Evolutionary conservation across 2,329 filamentous ascomycete genomes (phyloP).

Genomic region (Neopestalotiopsis rosae): DNA sequence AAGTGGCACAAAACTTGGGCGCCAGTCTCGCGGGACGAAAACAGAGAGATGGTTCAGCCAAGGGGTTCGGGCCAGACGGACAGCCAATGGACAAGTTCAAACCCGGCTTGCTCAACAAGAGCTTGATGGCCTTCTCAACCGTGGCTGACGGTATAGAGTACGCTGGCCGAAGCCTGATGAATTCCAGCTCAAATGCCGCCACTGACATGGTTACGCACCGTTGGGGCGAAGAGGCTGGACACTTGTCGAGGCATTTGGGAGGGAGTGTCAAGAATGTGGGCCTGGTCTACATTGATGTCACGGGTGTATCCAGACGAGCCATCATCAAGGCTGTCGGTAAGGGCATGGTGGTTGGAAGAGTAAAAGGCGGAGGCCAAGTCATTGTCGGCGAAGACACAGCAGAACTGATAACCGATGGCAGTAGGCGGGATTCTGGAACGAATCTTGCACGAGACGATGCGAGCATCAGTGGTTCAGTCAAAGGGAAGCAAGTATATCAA

Average conservation of each 20-base stretch:
- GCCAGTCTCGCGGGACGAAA: conserved; percentile 70
- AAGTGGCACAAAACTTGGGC: conserved; percentile 88
- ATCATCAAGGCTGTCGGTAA: conserved; percentile 95
- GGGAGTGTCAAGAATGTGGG: conserved; percentile 95
- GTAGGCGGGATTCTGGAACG: conserved; percentile 18
- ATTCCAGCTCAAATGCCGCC: conserved; percentile 76
- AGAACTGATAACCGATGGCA: neutral
- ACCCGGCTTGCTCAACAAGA: conserved; percentile 93
- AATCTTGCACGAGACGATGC: conserved; percentile 25
- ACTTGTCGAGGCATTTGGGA: conserved; percentile 75
- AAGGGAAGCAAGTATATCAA: conserved; percentile 23
- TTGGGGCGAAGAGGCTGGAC: conserved; percentile 85
- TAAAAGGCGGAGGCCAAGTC: conserved; percentile 75
- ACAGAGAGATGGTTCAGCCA: conserved; percentile 54
- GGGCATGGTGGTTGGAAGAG: conserved; percentile 89
- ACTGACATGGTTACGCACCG: conserved; percentile 87
- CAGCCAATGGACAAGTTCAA: conserved; percentile 73
- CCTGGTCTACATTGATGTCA: conserved; percentile 95
- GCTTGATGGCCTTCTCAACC: conserved; percentile 93
- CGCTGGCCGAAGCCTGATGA: conserved; percentile 78
- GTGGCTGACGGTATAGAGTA: conserved; percentile 93
- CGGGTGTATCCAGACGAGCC: conserved; percentile 86
- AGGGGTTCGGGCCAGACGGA: conserved; percentile 73
- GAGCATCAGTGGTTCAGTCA: conserved; percentile 27
- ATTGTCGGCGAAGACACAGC: conserved; percentile 64